Conservation (phyloP, 2,329 filamentous ascomycete genomes). For the Fusarium nanum region DNA sequence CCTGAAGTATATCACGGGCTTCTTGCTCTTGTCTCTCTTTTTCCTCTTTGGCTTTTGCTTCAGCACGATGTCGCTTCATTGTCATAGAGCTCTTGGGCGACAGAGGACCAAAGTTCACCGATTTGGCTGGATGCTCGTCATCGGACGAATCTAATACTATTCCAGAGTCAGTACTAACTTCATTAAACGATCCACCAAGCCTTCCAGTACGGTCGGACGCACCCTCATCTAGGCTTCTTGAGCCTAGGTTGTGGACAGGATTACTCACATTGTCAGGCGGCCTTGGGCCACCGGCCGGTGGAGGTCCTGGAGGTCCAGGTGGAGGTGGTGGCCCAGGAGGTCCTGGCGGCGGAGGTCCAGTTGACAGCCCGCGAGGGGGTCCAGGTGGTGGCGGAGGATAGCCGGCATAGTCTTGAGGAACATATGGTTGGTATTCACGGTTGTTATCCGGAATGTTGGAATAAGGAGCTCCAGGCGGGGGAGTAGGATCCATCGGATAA, state of each 20-base stretch:
- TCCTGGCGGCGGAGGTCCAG: constrained; percentile 30
- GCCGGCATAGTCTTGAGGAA: constrained; percentile 57
- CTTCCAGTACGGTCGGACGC: constrained; percentile 50
- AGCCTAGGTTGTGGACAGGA: constrained; percentile 47
- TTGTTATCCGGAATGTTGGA: constrained; percentile 52
- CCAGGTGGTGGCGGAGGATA: constrained; percentile 56
- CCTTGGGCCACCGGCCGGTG: constrained; percentile 49
- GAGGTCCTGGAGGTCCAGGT: constrained; percentile 49
- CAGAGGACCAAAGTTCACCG: constrained; percentile 61
- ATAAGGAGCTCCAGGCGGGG: constrained; percentile 46
- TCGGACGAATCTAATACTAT: constrained; percentile 46
- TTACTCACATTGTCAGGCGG: constrained; percentile 60
- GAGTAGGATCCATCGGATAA: constrained; percentile 50
- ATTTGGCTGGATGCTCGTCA: constrained; percentile 49
- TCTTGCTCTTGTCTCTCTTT: constrained; percentile 33
- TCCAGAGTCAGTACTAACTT: constrained; percentile 37
- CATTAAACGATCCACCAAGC: constrained; percentile 12
- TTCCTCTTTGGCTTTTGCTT: constrained; percentile 43
- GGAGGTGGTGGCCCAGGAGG: constrained; percentile 50
- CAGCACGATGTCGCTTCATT: constrained; percentile 55
- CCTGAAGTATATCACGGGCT: constrained; percentile 35
- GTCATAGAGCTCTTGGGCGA: constrained; percentile 62
- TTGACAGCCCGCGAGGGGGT: constrained; percentile 39
- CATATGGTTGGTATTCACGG: constrained; percentile 55
- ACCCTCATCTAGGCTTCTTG: constrained; percentile 52